phyloP scores from a whole-genome alignment of 2,329 filamentous ascomycete species.

The Nemania bipapillata region DNA sequence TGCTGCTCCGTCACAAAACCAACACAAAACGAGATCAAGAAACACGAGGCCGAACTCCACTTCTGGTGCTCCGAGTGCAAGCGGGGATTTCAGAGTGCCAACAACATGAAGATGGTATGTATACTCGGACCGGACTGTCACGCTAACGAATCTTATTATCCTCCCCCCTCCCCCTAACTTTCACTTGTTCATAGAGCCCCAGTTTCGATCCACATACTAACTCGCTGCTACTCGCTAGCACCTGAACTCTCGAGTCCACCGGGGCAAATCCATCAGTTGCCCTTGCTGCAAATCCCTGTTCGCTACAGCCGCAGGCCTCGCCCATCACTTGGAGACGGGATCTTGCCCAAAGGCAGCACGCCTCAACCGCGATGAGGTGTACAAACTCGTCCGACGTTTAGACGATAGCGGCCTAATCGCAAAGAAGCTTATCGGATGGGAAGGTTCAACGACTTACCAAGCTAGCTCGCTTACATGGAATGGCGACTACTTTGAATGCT shows the following conservation, averaged over 20 bases:
- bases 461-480: slow-evolving; percentile 35
- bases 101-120: slow-evolving; percentile 51
- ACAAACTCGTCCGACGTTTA: slow-evolving; percentile 56
- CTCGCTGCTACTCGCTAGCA: slow-evolving; percentile 57
- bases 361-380: slow-evolving; percentile 58
- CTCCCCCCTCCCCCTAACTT: background rate
- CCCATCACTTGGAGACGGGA: slow-evolving; percentile 67
- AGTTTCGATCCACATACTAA: background rate
- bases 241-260: slow-evolving; percentile 63
- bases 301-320: slow-evolving; percentile 64
- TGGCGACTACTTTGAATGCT: slow-evolving; percentile 36
- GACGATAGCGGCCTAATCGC: slow-evolving; percentile 64
- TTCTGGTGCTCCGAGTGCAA: slow-evolving; percentile 52
- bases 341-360: slow-evolving; percentile 59
- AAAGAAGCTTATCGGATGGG: slow-evolving; percentile 57
- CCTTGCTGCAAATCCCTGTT: slow-evolving; percentile 64
- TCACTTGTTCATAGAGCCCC: background rate
- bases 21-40: slow-evolving; percentile 26
- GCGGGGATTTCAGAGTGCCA: slow-evolving; percentile 49
- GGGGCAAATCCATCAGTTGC: slow-evolving; percentile 58
- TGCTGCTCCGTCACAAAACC: slow-evolving; percentile 44
- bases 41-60: slow-evolving; percentile 50
- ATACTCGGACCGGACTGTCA: background rate
- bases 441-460: slow-evolving; percentile 31
- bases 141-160: background rate